Base-by-base conservation (phyloP, 2,329 filamentous ascomycete genomes). In the Cladosporium sphaerospermum region DNA sequence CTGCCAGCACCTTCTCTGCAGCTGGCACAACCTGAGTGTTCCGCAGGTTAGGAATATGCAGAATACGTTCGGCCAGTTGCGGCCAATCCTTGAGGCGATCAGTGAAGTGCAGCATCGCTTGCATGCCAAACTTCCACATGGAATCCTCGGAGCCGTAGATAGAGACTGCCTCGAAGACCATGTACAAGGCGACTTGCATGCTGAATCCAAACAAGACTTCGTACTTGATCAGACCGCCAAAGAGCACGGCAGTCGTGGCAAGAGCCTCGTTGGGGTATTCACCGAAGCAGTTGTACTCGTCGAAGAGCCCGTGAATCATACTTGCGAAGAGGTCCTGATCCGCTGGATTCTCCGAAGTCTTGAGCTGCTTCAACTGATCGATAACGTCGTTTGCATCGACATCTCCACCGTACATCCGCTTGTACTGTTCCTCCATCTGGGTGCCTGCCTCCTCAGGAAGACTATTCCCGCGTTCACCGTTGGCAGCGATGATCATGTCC, bases 61-160 rank as follows among this genome's bases (percentile, higher is more conserved):
- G 72, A 5, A 99, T 79, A 57, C 93, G 83, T 56, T 86, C 85
- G 68, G 92, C 97, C 63, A 96, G 95, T 2, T 88, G 88, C n/a
- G 90, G 89, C 93, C 93, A 99, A 66, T 99, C 93, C 4, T 83
- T 79, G 45, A 99, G 82, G 39, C 93, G 83, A 37, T 82, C 79
- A 52, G 89, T 84, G 51, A 97, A 81, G 69, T 97, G 90, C 67
- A 96, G 85, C 56, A 99, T 79, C 13, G 93, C 93, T 68, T 99
- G 93, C 10, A 99, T 79, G 9, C 95, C 93, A 67, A 99, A 99
- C 64, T 96, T 96, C 75, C 93, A 97, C 93, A 99, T 97, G 1
- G 89, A 84, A 56, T 91, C 84, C 32, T 95, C 87, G 0, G 87
- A 83, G 32, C 80, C 75, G 63, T 93, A 89, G 58, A 96, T 90